Evolutionary conservation across 2,329 filamentous ascomycete species (phyloP).

Genomic region (Fragosphaeria purpurea): DNA sequence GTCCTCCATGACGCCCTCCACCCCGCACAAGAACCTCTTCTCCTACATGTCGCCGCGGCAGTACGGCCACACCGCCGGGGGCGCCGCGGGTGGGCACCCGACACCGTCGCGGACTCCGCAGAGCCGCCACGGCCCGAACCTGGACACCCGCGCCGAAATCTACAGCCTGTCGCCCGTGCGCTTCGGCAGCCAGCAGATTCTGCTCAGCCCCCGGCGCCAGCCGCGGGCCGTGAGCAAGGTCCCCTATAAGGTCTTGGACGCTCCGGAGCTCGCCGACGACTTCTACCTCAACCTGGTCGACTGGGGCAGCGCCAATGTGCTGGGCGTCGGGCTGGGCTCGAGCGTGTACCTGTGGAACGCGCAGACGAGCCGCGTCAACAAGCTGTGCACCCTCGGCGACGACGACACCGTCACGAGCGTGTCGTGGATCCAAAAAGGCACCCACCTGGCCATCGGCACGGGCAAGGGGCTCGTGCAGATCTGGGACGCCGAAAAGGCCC

Average conservation of each 20-base stretch:
- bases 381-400: slow-evolving; percentile 66
- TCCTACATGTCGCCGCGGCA: slow-evolving; percentile 74
- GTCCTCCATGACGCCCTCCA: slow-evolving; percentile 76
- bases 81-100: slow-evolving; percentile 45
- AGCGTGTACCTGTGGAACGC: slow-evolving; percentile 99
- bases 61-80: slow-evolving; percentile 52
- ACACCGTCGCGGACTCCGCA: slow-evolving; percentile 85
- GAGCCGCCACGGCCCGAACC: slow-evolving; percentile 75
- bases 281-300: slow-evolving; percentile 97
- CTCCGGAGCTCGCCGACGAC: slow-evolving; percentile 89
- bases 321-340: slow-evolving; percentile 84
- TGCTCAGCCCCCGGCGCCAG: slow-evolving; percentile 80
- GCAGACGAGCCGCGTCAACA: slow-evolving; percentile 79
- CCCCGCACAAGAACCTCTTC: slow-evolving; percentile 95
- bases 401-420: slow-evolving; percentile 95
- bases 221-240: slow-evolving; percentile 90
- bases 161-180: slow-evolving; percentile 94
- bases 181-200: slow-evolving; percentile 84
- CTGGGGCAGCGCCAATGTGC: slow-evolving; percentile 90
- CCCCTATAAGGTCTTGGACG: slow-evolving; percentile 94
- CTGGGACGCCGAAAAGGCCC: slow-evolving; percentile 84
- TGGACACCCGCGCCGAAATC: slow-evolving; percentile 83
- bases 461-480: slow-evolving; percentile 93
- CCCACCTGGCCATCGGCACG: slow-evolving; percentile 90
- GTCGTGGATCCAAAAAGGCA: slow-evolving; percentile 96